Evolutionary conservation across 768 basidiomycete species (phyloP).

Genomic region (Trametes meyenii): DNA sequence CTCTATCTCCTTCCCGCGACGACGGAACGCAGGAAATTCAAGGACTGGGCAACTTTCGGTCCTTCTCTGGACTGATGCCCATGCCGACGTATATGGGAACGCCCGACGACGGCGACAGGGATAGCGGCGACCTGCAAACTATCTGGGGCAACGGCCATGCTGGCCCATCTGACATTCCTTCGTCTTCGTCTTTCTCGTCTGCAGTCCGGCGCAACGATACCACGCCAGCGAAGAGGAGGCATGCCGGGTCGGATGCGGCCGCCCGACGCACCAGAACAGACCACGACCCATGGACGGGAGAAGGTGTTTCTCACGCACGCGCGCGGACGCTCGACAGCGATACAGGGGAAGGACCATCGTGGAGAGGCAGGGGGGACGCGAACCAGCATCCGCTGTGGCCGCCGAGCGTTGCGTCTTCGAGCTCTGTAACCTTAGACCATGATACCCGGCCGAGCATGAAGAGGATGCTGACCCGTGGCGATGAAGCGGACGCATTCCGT

Average conservation of each 20-base stretch:
- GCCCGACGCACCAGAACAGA: conserved; percentile 24
- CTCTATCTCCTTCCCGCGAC: too few species aligned
- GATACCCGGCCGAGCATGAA: conserved; percentile 27
- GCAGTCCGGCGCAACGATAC: conserved; percentile 27
- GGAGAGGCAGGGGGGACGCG: conserved; percentile 17
- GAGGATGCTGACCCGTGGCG: conserved; percentile 27
- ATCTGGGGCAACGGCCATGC: conserved; percentile 4
- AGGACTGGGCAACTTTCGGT: too few species aligned
- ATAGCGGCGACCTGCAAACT: neutral
- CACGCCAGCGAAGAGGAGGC: conserved; percentile 29
- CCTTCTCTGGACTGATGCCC: neutral
- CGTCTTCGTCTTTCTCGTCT: conserved; percentile 29
- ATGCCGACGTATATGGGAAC: neutral
- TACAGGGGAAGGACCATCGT: neutral
- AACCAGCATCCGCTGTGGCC: conserved; percentile 26
- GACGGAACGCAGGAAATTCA: too few species aligned
- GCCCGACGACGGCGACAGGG: neutral
- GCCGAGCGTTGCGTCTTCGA: conserved; percentile 4
- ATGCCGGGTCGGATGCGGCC: conserved; percentile 34
- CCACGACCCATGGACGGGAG: conserved; percentile 25
- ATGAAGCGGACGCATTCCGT: neutral
- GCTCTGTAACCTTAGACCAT: conserved; percentile 14
- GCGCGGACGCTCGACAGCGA: conserved; percentile 30
- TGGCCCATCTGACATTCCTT: neutral
- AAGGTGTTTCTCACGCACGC: conserved; percentile 22